Conservation (phyloP, 2,329 filamentous ascomycete genomes). For the Claviceps fusiformis region DNA sequence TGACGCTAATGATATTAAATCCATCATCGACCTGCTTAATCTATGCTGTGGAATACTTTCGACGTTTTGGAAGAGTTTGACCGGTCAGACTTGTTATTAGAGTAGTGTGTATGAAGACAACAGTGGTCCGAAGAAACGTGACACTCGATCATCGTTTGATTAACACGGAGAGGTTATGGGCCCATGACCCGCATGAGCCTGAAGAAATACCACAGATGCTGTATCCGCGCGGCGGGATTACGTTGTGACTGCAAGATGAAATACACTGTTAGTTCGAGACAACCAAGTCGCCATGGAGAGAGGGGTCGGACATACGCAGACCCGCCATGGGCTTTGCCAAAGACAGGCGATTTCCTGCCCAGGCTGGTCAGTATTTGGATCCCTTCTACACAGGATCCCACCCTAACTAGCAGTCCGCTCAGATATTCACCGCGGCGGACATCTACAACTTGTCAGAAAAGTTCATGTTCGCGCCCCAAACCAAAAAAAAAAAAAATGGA, state of each 20-base stretch:
- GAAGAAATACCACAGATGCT: conserved; percentile 76
- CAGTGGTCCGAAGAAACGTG: neutral
- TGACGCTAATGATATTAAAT: neutral
- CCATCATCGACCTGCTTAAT: neutral
- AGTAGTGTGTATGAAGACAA: neutral
- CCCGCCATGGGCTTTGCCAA: conserved; percentile 68
- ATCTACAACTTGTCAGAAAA: conserved; percentile 38
- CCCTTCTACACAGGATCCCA: conserved; percentile 73
- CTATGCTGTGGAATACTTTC: neutral
- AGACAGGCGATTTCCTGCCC: conserved; percentile 74
- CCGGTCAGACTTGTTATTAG: neutral
- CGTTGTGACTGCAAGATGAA: conserved; percentile 49
- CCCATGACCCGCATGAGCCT: conserved; percentile 66
- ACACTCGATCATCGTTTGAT: conserved; percentile 25
- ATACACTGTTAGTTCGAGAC: neutral
- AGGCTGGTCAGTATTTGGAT: conserved; percentile 81
- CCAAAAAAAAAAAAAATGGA: neutral
- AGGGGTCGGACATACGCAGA: conserved; percentile 52
- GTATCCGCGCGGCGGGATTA: conserved; percentile 83
- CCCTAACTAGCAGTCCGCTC: conserved; percentile 71
- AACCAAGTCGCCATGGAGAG: neutral
- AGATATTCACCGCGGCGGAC: conserved; percentile 74
- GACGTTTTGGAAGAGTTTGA: neutral
- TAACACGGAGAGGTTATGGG: conserved; percentile 77
- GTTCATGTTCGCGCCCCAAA: neutral